Conservation (phyloP, 306 rosid genomes). For the Prosopis cineraria region DNA sequence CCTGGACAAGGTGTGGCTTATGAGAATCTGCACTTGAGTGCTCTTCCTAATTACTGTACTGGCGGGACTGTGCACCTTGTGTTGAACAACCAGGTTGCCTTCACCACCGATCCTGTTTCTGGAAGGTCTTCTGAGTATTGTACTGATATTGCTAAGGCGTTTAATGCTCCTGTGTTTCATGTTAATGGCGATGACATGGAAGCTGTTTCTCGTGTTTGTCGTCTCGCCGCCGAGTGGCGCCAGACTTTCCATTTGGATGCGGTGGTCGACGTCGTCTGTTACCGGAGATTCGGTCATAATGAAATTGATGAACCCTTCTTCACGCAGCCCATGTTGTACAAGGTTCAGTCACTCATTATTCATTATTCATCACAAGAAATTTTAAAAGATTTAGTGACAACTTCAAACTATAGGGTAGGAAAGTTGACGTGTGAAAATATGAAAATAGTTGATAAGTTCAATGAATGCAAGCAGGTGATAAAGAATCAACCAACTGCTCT, state of each 20-base stretch:
- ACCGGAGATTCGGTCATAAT: conserved; percentile 91
- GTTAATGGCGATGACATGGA: conserved; percentile 93
- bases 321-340: conserved; percentile 94
- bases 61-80: conserved; percentile 94
- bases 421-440: too few relatives aligned
- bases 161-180: conserved; percentile 84
- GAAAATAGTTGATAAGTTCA: too few relatives aligned
- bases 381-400: too few relatives aligned
- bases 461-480: not conserved
- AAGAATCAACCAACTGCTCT: conserved; percentile 72
- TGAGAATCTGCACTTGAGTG: conserved; percentile 88
- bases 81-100: conserved; percentile 90
- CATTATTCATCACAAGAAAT: not conserved
- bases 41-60: conserved; percentile 85
- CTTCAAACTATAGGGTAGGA: too few relatives aligned
- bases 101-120: conserved; percentile 80
- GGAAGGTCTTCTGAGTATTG: conserved; percentile 94
- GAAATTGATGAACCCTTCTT: conserved; percentile 96
- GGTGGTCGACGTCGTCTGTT: conserved; percentile 90
- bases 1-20: conserved; percentile 98
- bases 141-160: conserved; percentile 92
- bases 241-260: conserved; percentile 95
- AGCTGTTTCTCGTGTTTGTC: conserved; percentile 88
- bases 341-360: conserved; percentile 47
- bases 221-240: conserved; percentile 98